Conservation (phyloP, 2,329 filamentous ascomycete genomes). For the Xylariaceae sp. region DNA sequence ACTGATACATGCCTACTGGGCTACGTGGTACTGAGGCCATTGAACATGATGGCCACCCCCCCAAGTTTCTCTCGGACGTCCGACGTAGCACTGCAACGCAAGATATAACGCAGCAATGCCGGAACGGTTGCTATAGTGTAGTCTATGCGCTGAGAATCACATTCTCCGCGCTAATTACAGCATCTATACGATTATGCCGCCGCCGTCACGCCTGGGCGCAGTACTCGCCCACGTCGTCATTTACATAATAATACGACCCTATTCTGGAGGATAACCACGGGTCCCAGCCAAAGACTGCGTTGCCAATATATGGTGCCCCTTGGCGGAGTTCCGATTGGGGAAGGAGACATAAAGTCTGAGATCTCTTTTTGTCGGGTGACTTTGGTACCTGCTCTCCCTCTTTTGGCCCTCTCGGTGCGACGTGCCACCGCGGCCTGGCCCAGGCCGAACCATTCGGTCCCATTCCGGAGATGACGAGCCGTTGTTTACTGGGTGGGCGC, state of each 20-base stretch:
- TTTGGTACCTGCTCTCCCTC: background rate
- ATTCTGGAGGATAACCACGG: background rate
- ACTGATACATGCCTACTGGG: background rate
- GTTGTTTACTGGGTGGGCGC: background rate
- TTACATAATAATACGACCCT: background rate
- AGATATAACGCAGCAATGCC: background rate
- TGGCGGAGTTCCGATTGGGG: background rate
- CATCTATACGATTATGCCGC: background rate
- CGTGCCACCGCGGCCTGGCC: slow-evolving; percentile 7
- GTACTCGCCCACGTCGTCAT: background rate
- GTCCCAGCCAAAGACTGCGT: background rate
- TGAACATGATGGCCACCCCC: background rate
- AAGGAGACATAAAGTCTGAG: background rate
- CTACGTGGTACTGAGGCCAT: background rate
- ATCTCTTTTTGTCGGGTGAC: background rate
- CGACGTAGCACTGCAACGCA: background rate
- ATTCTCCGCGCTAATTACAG: background rate
- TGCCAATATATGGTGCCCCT: background rate
- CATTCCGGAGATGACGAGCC: slow-evolving; percentile 15
- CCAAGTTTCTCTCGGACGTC: background rate
- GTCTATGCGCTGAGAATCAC: background rate
- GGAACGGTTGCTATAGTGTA: background rate
- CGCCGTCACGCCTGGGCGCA: background rate
- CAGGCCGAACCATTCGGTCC: slow-evolving; percentile 5
- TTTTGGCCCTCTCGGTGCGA: background rate